These are phyloP conservation scores for Aristolochia contorta DNA, from an alignment of 164 flowering plant genomes.

Conservation along the genomic window DNA sequence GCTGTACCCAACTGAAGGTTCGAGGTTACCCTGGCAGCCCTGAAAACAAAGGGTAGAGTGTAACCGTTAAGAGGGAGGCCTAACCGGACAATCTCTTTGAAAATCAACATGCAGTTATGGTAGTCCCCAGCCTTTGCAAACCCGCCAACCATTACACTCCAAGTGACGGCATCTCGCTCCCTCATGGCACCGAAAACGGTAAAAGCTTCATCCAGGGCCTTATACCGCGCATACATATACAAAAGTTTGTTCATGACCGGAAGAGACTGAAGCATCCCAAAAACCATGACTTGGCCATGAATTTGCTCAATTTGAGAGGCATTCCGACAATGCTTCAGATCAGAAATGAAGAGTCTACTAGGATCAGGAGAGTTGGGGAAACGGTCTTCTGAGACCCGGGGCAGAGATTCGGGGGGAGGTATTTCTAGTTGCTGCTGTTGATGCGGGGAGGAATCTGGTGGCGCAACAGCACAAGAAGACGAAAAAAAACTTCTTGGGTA, in stretches of 20 bases:
- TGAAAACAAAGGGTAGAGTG: conserved; percentile 33
- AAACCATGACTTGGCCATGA: conserved; percentile 25
- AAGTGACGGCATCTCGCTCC: conserved; percentile 27
- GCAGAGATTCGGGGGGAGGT: neutral
- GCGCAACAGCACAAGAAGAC: conserved; percentile 10
- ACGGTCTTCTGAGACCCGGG: conserved; percentile 11
- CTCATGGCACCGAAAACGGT: conserved; percentile 28
- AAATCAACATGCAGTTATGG: conserved; percentile 22
- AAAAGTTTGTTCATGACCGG: conserved; percentile 39
- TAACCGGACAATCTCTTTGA: conserved; percentile 31
- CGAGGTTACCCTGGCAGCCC: conserved; percentile 31
- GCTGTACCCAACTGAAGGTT: conserved; percentile 25
- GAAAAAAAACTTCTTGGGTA: conserved; percentile 11
- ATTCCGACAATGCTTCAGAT: conserved; percentile 23
- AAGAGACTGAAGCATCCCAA: conserved; percentile 17
- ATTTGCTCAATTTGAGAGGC: conserved; percentile 32
- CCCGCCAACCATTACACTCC: conserved; percentile 52
- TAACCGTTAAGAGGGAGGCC: conserved; percentile 29
- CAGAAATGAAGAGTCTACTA: conserved; percentile 19
- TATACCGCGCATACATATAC: conserved; percentile 22
- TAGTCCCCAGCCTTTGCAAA: conserved; percentile 36
- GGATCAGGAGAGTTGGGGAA: conserved; percentile 9
- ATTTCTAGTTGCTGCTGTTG: conserved; percentile 7
- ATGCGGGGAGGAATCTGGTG: conserved; percentile 9
- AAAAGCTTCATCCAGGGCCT: conserved; percentile 24